Percentiles rank a stretch among this genome's conserved stretches.
These are phyloP conservation scores for Ustilago vetiveriae DNA, from an alignment of 1,284 basidiomycete genomes.

Conservation along the genomic window DNA sequence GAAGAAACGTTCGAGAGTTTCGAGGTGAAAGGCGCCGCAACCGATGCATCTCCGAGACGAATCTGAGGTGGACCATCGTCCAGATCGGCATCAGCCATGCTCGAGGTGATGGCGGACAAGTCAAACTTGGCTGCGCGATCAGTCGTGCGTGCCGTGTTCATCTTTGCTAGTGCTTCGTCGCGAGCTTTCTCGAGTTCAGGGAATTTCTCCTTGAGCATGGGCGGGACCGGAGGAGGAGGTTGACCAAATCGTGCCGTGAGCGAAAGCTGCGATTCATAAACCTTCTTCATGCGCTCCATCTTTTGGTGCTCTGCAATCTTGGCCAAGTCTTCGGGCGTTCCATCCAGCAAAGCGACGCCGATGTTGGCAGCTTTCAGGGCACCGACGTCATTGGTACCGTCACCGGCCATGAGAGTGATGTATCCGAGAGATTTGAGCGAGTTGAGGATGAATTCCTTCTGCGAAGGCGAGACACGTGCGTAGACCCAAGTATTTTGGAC, in stretches of 20 bases:
- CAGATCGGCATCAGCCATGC: slow-evolving; percentile 62
- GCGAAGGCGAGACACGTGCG: slow-evolving; percentile 64
- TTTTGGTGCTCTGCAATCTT: slow-evolving; percentile 65
- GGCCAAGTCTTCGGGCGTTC: slow-evolving; percentile 62
- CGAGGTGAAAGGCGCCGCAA: slow-evolving; percentile 65
- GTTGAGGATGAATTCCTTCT: slow-evolving; percentile 66
- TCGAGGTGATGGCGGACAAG: slow-evolving; percentile 55
- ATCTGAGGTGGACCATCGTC: slow-evolving; percentile 67
- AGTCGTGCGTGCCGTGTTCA: slow-evolving; percentile 45
- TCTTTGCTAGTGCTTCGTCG: slow-evolving; percentile 57
- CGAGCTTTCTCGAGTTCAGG: slow-evolving; percentile 65
- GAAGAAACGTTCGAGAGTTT: slow-evolving; percentile 60
- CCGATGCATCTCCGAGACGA: slow-evolving; percentile 63
- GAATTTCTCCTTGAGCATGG: slow-evolving; percentile 56
- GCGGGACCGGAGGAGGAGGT: slow-evolving; percentile 63
- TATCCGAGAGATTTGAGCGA: slow-evolving; percentile 63
- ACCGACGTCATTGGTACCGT: slow-evolving; percentile 67
- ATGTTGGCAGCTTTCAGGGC: slow-evolving; percentile 67
- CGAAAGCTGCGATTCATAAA: slow-evolving; percentile 64
- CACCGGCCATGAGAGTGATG: slow-evolving; percentile 66
- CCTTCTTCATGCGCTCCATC: slow-evolving; percentile 66
- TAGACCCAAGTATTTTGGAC: slow-evolving; percentile 66
- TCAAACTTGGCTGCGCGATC: slow-evolving; percentile 63
- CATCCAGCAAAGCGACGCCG: slow-evolving; percentile 65
- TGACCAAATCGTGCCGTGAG: slow-evolving; percentile 57